These are phyloP conservation scores for Castanopsis chinensis DNA, from an alignment of 306 rosid genomes.

Conservation along the genomic window DNA sequence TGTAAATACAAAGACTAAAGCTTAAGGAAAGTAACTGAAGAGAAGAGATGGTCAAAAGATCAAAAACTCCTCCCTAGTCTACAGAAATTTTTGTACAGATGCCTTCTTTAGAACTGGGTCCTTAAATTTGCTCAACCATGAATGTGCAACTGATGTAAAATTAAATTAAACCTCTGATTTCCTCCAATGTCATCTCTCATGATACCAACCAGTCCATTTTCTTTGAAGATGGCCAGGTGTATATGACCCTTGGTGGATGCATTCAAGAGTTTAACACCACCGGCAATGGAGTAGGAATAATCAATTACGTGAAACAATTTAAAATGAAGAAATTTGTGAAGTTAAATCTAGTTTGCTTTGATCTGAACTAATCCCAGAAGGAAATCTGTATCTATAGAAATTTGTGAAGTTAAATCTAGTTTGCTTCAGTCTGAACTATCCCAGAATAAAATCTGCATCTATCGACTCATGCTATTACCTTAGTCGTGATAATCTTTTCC, in stretches of 20 bases:
- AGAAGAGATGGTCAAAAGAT: background rate
- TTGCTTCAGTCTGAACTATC: background rate
- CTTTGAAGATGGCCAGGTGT: background rate
- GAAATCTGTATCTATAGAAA: background rate
- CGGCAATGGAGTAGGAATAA: background rate
- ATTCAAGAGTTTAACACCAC: background rate
- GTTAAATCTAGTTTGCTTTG: background rate
- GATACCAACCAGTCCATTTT: background rate
- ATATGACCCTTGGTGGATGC: background rate
- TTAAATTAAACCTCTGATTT: background rate
- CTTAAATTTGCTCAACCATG: background rate
- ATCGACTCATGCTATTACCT: constrained; percentile 31
- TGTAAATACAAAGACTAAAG: background rate
- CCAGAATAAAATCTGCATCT: background rate
- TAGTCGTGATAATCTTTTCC: constrained; percentile 57
- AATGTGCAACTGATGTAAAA: background rate
- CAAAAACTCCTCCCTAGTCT: background rate
- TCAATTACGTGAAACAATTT: background rate
- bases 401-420: background rate
- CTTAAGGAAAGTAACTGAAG: background rate
- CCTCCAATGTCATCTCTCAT: background rate
- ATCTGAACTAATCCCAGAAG: no score
- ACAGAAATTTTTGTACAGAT: background rate
- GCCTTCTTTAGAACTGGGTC: background rate
- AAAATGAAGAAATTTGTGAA: background rate